phyloP scores from a whole-genome alignment of 805 yeast species.

The Wickerhamomyces chaumierensis region DNA sequence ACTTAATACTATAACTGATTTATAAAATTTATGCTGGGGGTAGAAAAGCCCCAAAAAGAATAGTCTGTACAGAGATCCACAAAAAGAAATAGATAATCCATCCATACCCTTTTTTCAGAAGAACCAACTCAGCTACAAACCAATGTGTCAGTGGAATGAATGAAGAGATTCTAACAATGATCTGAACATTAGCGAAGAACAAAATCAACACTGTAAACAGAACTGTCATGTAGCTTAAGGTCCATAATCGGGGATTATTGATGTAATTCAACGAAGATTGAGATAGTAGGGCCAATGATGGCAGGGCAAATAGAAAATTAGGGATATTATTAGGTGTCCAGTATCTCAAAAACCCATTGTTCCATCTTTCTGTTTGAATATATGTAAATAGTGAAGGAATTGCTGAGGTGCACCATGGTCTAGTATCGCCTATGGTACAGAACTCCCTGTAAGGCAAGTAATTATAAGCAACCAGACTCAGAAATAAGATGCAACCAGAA shows the following conservation, averaged over 20 bases:
- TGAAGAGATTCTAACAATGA: slow-evolving; percentile 66
- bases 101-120: slow-evolving; percentile 19
- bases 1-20: too few species aligned
- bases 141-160: slow-evolving; percentile 70
- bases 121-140: slow-evolving; percentile 41
- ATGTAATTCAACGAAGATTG: slow-evolving; percentile 24
- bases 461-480: slow-evolving; percentile 34
- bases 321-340: slow-evolving; percentile 80
- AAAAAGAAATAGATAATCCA: slow-evolving; percentile 38
- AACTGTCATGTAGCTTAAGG: slow-evolving; percentile 30
- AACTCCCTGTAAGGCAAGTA: slow-evolving; percentile 41
- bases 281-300: slow-evolving; percentile 41
- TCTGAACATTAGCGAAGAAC: slow-evolving; percentile 74
- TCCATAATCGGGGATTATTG: slow-evolving; percentile 26
- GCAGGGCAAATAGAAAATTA: slow-evolving; percentile 67
- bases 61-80: slow-evolving; percentile 64
- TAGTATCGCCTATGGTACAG: slow-evolving; percentile 40
- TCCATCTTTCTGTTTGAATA: slow-evolving; percentile 81
- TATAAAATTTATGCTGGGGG: slow-evolving; percentile 67
- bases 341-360: slow-evolving; percentile 66
- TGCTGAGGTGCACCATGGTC: slow-evolving; percentile 62
- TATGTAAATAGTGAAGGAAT: slow-evolving; percentile 55
- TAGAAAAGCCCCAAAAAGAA: slow-evolving; percentile 67
- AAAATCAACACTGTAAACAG: slow-evolving; percentile 39
- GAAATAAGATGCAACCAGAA: slow-evolving; percentile 47